Percentiles rank a stretch among this genome's conserved stretches.
phyloP scores from a whole-genome alignment of 2,329 filamentous ascomycete genomes.

The Neopestalotiopsis sp. region DNA sequence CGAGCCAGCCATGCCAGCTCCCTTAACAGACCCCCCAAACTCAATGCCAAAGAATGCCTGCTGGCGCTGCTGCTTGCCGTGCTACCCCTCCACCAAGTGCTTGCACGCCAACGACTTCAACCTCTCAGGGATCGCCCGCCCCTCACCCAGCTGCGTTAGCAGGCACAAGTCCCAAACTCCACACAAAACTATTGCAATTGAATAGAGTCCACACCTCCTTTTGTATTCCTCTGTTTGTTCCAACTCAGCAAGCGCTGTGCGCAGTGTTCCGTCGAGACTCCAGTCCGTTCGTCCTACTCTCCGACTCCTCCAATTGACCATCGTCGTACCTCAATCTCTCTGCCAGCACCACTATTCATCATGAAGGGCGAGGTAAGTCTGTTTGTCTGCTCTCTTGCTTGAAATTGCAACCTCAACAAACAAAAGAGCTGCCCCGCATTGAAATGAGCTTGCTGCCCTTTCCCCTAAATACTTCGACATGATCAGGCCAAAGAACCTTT shows the following conservation, averaged over 20 bases:
- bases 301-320: slow-evolving; percentile 1
- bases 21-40: background rate
- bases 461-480: slow-evolving; percentile 5
- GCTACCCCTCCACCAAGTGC: slow-evolving; percentile 16
- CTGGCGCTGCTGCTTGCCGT: background rate
- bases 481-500: background rate
- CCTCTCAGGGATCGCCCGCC: slow-evolving; percentile 2
- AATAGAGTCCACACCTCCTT: slow-evolving; percentile 18
- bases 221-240: slow-evolving; percentile 10
- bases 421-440: background rate
- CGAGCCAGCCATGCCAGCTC: too few relatives aligned
- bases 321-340: slow-evolving; percentile 1
- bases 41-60: background rate
- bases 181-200: slow-evolving; percentile 18
- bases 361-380: slow-evolving; percentile 64
- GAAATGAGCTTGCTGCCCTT: slow-evolving; percentile 18
- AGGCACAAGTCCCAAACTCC: slow-evolving; percentile 1
- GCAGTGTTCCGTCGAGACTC: slow-evolving; percentile 20
- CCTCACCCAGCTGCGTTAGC: slow-evolving; percentile 10
- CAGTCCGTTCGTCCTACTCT: background rate
- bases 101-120: background rate
- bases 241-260: slow-evolving; percentile 23
- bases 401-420: slow-evolving; percentile 23
- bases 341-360: slow-evolving; percentile 34
- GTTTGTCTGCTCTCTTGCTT: slow-evolving; percentile 9